A percentile compares a stretch with the other conserved stretches of the same genome.
phyloP scores from a whole-genome alignment of 2,329 filamentous ascomycete genomes.

The Metarhizium guizhouense region DNA sequence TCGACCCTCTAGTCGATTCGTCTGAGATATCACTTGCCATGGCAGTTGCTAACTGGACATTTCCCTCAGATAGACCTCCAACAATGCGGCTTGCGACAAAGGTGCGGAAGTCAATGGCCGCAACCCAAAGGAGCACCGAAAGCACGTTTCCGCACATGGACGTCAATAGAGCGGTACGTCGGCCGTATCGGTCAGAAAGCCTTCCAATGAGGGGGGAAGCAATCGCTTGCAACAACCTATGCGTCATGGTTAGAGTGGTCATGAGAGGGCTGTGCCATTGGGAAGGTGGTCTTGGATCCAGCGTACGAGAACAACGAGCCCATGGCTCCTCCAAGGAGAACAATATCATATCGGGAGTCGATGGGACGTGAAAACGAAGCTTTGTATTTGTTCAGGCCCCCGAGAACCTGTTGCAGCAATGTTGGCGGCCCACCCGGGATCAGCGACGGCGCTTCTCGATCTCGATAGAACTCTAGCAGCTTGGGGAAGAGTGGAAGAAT shows the following conservation, averaged over 20 bases:
- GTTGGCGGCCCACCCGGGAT: slow-evolving; percentile 43
- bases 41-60: slow-evolving; percentile 90
- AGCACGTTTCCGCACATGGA: slow-evolving; percentile 91
- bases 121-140: slow-evolving; percentile 89
- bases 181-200: slow-evolving; percentile 81
- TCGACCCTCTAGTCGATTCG: slow-evolving; percentile 71
- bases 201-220: slow-evolving; percentile 86
- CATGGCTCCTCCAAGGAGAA: slow-evolving; percentile 84
- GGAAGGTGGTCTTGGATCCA: background rate
- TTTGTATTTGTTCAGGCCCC: slow-evolving; percentile 89
- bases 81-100: slow-evolving; percentile 91
- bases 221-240: slow-evolving; percentile 77
- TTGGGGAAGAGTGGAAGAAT: slow-evolving; percentile 94
- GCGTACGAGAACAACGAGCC: slow-evolving; percentile 76
- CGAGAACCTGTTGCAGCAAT: slow-evolving; percentile 69
- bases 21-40: slow-evolving; percentile 96
- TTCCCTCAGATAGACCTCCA: slow-evolving; percentile 90
- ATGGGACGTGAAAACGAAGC: slow-evolving; percentile 85
- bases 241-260: background rate
- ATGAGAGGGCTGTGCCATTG: background rate
- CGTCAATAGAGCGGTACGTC: slow-evolving; percentile 75
- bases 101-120: slow-evolving; percentile 87
- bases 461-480: slow-evolving; percentile 91
- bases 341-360: slow-evolving; percentile 93
- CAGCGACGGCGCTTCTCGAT: slow-evolving; percentile 57